A percentile compares a stretch with the other conserved stretches of the same genome.
Conservation (phyloP, 768 basidiomycete genomes). For the Tricholoma sp. region DNA sequence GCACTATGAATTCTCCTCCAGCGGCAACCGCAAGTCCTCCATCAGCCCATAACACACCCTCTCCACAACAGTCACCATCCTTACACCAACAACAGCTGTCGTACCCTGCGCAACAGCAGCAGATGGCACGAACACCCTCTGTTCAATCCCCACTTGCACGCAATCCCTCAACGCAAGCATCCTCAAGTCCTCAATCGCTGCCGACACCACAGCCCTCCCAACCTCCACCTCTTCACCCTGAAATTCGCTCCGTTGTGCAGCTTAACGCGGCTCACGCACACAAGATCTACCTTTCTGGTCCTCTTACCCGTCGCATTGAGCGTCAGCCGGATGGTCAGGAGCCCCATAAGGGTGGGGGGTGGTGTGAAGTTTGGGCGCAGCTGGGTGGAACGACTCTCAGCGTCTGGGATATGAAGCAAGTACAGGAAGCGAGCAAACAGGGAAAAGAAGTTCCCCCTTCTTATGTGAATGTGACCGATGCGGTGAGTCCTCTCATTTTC, state of each 20-base stretch:
- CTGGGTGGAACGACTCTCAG: slow-evolving; percentile 85
- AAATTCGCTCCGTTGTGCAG: slow-evolving; percentile 75
- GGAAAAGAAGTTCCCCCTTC: slow-evolving; percentile 81
- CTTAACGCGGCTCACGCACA: slow-evolving; percentile 72
- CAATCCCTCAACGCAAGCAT: slow-evolving; percentile 3
- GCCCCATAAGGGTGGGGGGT: slow-evolving; percentile 68
- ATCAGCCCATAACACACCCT: background rate
- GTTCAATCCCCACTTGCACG: slow-evolving; percentile 6
- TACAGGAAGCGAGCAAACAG: slow-evolving; percentile 76
- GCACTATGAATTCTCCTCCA: background rate
- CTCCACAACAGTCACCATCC: background rate
- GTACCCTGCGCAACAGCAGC: slow-evolving; percentile 1
- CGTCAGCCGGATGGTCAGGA: slow-evolving; percentile 71
- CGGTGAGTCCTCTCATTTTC: slow-evolving; percentile 48
- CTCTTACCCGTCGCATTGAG: slow-evolving; percentile 71
- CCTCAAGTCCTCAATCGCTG: slow-evolving; percentile 1
- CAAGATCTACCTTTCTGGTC: slow-evolving; percentile 86
- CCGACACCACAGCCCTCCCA: slow-evolving; percentile 15
- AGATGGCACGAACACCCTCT: slow-evolving; percentile 1
- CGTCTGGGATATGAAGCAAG: slow-evolving; percentile 87
- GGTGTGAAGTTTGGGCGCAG: slow-evolving; percentile 87
- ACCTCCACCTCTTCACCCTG: slow-evolving; percentile 55
- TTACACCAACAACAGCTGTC: slow-evolving; percentile 9
- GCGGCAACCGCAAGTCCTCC: slow-evolving; percentile 2
- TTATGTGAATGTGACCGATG: slow-evolving; percentile 86